A percentile compares a stretch with the other conserved stretches of the same genome.
Conservation (phyloP, 148 eudicot genomes). For the Rhododendron henanense region DNA sequence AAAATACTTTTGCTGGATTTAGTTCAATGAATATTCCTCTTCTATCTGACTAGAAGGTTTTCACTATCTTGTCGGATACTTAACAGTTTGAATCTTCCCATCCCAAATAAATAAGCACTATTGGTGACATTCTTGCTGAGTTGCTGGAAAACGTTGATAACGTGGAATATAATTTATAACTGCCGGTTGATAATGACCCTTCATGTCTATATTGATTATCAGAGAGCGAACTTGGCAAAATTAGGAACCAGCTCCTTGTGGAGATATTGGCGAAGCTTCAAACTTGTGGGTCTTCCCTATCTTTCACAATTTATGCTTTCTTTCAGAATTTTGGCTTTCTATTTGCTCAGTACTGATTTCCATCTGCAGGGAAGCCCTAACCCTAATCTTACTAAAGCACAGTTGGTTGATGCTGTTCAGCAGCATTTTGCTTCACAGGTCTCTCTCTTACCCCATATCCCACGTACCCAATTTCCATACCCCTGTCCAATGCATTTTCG, state of each 20-base stretch:
- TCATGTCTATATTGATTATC: slow-evolving; percentile 16
- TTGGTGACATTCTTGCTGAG: too few species aligned
- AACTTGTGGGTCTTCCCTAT: slow-evolving; percentile 49
- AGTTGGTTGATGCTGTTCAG: slow-evolving; percentile 61
- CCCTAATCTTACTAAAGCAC: slow-evolving; percentile 62
- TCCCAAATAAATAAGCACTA: neutral
- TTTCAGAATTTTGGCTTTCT: neutral
- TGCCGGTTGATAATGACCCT: neutral
- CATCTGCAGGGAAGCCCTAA: slow-evolving; percentile 48
- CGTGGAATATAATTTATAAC: neutral
- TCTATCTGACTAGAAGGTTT: neutral
- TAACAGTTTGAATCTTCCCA: neutral
- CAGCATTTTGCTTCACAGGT: slow-evolving; percentile 89
- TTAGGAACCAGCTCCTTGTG: slow-evolving; percentile 81
- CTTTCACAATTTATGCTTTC: neutral
- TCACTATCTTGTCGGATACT: neutral
- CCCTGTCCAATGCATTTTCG: neutral
- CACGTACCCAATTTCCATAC: neutral
- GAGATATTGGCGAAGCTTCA: slow-evolving; percentile 82
- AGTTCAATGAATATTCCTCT: neutral
- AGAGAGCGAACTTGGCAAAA: slow-evolving; percentile 69
- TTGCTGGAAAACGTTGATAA: neutral
- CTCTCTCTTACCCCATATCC: slow-evolving; percentile 11
- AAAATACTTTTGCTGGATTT: neutral
- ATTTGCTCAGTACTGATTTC: slow-evolving; percentile 3